Percentiles rank a stretch among this genome's conserved stretches.
These are phyloP conservation scores for Mucor piriformis DNA, from an alignment of 371 early-diverging fungal genomes.

Conservation along the genomic window DNA sequence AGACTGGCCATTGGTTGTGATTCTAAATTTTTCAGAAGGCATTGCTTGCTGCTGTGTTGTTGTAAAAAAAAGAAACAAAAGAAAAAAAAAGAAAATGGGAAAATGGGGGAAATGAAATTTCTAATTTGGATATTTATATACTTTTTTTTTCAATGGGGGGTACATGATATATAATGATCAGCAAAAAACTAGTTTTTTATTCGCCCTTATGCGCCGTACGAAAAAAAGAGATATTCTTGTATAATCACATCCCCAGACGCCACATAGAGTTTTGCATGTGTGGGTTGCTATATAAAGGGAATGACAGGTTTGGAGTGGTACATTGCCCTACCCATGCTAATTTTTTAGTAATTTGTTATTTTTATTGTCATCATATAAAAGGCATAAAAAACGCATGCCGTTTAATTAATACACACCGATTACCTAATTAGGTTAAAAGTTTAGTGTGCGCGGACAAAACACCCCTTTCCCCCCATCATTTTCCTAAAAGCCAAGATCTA, in stretches of 20 bases:
- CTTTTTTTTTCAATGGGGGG: not conserved
- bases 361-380: not conserved
- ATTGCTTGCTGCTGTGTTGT: slow-evolving; percentile 8
- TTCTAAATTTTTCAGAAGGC: slow-evolving; percentile 46
- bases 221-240: too few species aligned
- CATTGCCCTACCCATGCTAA: slow-evolving; percentile 28
- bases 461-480: not conserved
- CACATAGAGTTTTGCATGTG: not conserved
- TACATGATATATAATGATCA: not conserved
- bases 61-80: slow-evolving; percentile 1
- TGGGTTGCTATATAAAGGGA: not conserved
- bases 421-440: not conserved
- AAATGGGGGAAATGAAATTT: slow-evolving; percentile 1
- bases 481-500: slow-evolving; percentile 65
- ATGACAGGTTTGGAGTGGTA: slow-evolving; percentile 26
- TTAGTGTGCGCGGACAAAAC: not conserved
- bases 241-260: not conserved
- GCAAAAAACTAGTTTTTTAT: not conserved
- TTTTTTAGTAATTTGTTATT: not conserved
- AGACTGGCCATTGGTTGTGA: slow-evolving; percentile 35
- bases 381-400: not conserved
- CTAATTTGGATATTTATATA: slow-evolving; percentile 4
- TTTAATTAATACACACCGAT: not conserved
- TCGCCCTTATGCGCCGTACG: not conserved
- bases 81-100: slow-evolving; percentile 3